phyloP scores from a whole-genome alignment of 1,139 yeast genomes.

The Geotrichum restrictum region DNA sequence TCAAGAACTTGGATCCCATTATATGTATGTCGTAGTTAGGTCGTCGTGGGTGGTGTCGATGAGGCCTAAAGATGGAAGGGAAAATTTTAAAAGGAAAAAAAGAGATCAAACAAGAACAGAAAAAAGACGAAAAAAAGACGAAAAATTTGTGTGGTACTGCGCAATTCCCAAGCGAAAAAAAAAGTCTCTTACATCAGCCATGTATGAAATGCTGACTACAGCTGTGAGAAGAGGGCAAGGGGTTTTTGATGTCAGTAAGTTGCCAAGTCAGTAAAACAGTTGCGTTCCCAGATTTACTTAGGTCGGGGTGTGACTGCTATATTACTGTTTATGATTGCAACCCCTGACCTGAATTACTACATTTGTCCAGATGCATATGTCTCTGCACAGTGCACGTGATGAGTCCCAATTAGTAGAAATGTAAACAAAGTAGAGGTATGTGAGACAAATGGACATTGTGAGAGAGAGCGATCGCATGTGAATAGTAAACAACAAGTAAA shows the following conservation, averaged over 20 bases:
- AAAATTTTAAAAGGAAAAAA: constrained; percentile 20
- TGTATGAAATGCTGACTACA: constrained; percentile 1
- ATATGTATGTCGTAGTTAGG: constrained; percentile 23
- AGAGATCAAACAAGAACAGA: constrained; percentile 4
- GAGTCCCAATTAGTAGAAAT: not conserved
- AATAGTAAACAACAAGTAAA: not conserved
- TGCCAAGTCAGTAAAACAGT: too few relatives aligned
- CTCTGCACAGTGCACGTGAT: not conserved
- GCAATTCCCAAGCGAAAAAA: not conserved
- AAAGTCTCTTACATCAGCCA: not conserved
- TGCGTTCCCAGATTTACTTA: not conserved
- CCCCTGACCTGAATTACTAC: not conserved
- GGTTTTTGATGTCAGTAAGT: not conserved
- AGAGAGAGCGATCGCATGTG: too few relatives aligned
- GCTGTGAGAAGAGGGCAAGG: not conserved
- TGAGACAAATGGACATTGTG: too few relatives aligned
- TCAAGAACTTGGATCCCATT: constrained; percentile 78
- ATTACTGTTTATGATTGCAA: not conserved
- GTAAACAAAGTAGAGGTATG: too few relatives aligned
- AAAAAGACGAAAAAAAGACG: constrained; percentile 4
- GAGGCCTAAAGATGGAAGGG: constrained; percentile 21
- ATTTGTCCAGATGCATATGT: not conserved
- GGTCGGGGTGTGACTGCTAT: not conserved
- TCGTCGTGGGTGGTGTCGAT: constrained; percentile 23
- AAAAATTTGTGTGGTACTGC: constrained; percentile 16